phyloP scores from a whole-genome alignment of 352 stramenopile species.

The Phytophthora brassicae region DNA sequence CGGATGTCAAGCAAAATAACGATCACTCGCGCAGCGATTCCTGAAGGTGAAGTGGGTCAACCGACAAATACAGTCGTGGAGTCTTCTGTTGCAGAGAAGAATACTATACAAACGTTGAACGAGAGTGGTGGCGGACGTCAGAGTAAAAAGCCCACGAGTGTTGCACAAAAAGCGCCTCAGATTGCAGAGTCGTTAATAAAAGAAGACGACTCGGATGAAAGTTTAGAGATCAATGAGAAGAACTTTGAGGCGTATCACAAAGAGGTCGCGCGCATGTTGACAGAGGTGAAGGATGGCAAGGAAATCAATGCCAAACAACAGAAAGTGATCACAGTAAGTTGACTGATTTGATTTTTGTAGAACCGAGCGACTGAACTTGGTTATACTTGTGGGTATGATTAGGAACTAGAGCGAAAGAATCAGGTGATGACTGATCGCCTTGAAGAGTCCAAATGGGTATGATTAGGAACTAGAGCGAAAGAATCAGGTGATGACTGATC shows the following conservation, averaged over 20 bases:
- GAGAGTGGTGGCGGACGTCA: neutral
- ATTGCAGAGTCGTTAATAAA: slow-evolving; percentile 5
- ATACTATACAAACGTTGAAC: neutral
- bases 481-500: slow-evolving; percentile 56
- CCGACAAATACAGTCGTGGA: neutral
- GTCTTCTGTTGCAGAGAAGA: neutral
- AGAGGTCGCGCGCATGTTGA: slow-evolving; percentile 61
- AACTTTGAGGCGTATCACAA: slow-evolving; percentile 75
- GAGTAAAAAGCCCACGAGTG: neutral
- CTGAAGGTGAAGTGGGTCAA: slow-evolving; percentile 21
- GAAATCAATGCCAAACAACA: slow-evolving; percentile 61
- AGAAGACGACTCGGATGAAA: slow-evolving; percentile 21
- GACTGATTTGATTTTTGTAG: neutral
- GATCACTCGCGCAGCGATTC: slow-evolving; percentile 41
- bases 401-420: slow-evolving; percentile 56
- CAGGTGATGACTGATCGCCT: slow-evolving; percentile 55
- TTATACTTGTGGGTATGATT: neutral
- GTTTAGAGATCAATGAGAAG: slow-evolving; percentile 53
- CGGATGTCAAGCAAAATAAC: slow-evolving; percentile 67
- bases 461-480: slow-evolving; percentile 79
- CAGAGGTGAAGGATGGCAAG: slow-evolving; percentile 65
- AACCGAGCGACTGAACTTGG: neutral
- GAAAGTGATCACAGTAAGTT: slow-evolving; percentile 62
- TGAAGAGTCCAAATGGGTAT: slow-evolving; percentile 76
- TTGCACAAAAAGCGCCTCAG: neutral